Evolutionary conservation across 108 stramenopile species (phyloP).

Genomic region (Skeletonema marinoi): DNA sequence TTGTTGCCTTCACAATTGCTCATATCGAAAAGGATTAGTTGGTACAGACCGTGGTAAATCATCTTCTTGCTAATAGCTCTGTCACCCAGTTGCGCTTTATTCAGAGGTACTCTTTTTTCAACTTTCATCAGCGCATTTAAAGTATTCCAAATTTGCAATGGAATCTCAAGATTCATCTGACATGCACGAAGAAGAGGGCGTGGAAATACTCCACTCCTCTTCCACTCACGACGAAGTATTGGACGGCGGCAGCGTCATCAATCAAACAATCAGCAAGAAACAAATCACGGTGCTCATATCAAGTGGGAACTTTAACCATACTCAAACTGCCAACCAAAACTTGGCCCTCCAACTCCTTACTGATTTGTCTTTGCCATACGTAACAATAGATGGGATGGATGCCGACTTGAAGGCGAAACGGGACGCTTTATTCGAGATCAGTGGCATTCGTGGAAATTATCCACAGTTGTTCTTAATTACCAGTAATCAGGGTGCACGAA

Average conservation of each 20-base stretch:
- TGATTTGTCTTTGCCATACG: background rate
- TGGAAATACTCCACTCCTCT: background rate
- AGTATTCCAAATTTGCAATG: background rate
- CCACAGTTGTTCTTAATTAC: slow-evolving; percentile 11
- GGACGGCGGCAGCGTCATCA: background rate
- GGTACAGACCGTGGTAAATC: no score
- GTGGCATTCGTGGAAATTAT: slow-evolving; percentile 10
- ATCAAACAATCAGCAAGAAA: background rate
- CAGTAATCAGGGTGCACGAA: background rate
- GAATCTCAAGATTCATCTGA: background rate
- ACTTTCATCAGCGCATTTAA: no score
- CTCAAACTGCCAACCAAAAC: background rate
- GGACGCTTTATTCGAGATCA: slow-evolving; percentile 5
- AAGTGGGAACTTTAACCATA: background rate
- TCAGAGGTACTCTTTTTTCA: no score
- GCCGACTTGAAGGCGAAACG: background rate
- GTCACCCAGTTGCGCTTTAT: no score
- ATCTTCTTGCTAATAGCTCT: no score
- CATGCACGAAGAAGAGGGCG: background rate
- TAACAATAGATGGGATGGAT: slow-evolving; percentile 12
- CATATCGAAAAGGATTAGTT: no score
- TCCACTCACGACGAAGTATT: background rate
- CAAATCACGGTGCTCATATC: slow-evolving; percentile 7
- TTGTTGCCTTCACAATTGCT: no score
- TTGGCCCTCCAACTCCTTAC: background rate